phyloP scores from a whole-genome alignment of 2,329 filamentous ascomycete species.

The Amylocarpus encephaloides region DNA sequence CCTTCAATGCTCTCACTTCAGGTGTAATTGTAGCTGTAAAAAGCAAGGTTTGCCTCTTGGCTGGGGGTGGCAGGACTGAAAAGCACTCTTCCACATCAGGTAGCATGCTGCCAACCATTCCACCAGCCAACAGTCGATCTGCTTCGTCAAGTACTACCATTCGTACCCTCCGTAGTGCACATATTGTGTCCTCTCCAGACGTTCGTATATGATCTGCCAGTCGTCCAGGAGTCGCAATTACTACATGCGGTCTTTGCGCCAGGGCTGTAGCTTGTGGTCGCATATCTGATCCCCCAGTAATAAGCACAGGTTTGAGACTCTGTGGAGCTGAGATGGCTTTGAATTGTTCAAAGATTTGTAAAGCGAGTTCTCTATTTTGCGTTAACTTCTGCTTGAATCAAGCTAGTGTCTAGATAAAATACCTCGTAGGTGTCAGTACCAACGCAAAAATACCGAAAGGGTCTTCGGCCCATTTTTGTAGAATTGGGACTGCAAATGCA shows the following conservation, averaged over 20 bases:
- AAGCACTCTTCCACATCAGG: slow-evolving; percentile 88
- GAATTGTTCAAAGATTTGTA: slow-evolving; percentile 96
- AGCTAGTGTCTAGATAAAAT: slow-evolving; percentile 18
- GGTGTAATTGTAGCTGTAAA: slow-evolving; percentile 95
- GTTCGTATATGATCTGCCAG: slow-evolving; percentile 89
- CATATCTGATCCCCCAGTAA: slow-evolving; percentile 93
- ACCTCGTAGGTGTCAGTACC: slow-evolving; percentile 81
- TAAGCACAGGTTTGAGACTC: slow-evolving; percentile 77
- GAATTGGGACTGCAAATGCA: slow-evolving; percentile 87
- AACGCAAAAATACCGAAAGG: slow-evolving; percentile 86
- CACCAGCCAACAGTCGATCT: slow-evolving; percentile 73
- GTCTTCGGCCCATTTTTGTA: slow-evolving; percentile 90
- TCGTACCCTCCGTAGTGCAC: slow-evolving; percentile 68
- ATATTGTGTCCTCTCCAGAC: slow-evolving; percentile 85
- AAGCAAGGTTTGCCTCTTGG: slow-evolving; percentile 81
- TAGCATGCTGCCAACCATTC: slow-evolving; percentile 79
- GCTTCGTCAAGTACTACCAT: slow-evolving; percentile 95
- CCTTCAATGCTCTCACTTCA: slow-evolving; percentile 81
- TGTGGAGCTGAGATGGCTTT: slow-evolving; percentile 86
- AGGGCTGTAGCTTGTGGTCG: slow-evolving; percentile 80
- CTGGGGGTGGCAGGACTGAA: slow-evolving; percentile 68
- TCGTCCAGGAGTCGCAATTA: slow-evolving; percentile 90
- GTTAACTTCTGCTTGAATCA: slow-evolving; percentile 10
- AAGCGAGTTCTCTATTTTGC: slow-evolving; percentile 67
- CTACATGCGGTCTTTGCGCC: slow-evolving; percentile 74